phyloP scores from a whole-genome alignment of 2,329 filamentous ascomycete genomes.

The Coniochaeta hoffmannii region DNA sequence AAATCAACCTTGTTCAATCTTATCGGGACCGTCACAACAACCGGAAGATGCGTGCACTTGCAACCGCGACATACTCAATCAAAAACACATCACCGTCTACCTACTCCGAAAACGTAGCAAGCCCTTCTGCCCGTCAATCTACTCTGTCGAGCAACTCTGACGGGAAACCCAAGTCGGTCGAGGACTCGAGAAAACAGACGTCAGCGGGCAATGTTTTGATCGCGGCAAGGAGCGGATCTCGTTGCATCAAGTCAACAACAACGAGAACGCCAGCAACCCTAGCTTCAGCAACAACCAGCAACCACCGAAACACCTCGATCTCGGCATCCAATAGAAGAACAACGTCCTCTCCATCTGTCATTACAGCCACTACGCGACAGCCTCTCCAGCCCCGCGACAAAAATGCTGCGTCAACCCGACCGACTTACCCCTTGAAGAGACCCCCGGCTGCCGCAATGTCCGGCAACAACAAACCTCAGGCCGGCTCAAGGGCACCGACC shows the following conservation, averaged over 20 bases:
- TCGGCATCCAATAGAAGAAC: not conserved
- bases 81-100: constrained; percentile 4
- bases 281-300: not conserved
- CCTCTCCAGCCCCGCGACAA: constrained; percentile 25
- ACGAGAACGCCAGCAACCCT: not conserved
- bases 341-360: constrained; percentile 4
- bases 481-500: constrained; percentile 35
- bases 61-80: not conserved
- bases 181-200: constrained; percentile 6
- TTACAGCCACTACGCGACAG: constrained; percentile 9
- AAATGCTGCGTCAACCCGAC: constrained; percentile 27
- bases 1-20: constrained; percentile 2
- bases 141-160: not conserved
- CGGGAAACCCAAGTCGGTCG: not conserved
- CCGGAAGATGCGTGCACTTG: not conserved
- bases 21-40: not conserved
- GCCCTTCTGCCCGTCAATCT: constrained; percentile 4
- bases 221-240: constrained; percentile 5
- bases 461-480: constrained; percentile 6
- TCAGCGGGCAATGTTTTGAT: constrained; percentile 17
- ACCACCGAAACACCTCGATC: not conserved
- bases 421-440: constrained; percentile 15
- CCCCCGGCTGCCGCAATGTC: not conserved
- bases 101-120: not conserved
- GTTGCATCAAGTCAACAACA: not conserved